Evolutionary conservation across 1,284 basidiomycete genomes (phyloP), one percentile per base, ranked within the genome.

Genomic region (Sporisorium iseilematis-ciliati): DNA sequence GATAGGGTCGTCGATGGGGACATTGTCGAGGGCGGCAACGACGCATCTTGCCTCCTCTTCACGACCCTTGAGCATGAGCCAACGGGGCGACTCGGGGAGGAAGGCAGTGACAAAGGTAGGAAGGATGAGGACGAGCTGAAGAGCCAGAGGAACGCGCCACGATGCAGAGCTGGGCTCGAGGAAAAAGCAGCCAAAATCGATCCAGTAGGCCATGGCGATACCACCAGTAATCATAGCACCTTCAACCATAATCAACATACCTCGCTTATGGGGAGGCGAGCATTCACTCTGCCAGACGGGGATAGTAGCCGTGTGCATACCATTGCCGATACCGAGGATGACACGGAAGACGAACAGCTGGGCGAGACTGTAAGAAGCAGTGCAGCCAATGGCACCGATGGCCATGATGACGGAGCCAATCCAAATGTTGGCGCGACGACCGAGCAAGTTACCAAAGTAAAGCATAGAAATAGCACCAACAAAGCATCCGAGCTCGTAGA

Each of bases 251-350:
- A 84, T 81, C 7, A 84, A 75, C 76, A 81, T 81, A 23, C 82
- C 82, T 57, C 82, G 76, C 54, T 72, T 77, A 63, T 84, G 82
- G 20, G 82, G 81, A 3, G 80, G 80, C 12, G 82, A 80, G 61
- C 80, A 82, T 50, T 84, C 82, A 40, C 62, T 65, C 57, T 84
- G 82, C 82, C 82, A 84, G 25, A 81, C 78, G 4, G 82, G 82
- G 31, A 84, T 84, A n/a, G 82, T 83, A 2, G 82, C 79, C 2
- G 82, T 84, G 63, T 84, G 80, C 75, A 83, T 83, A 8, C 82
- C 82, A 64, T 84, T 84, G 7, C 82, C 82, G 23, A 84, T 78
- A 18, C 82, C 82, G 25, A 78, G 70, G 29, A 84, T 67, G 48
- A 84, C 75, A 51, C 82, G 82, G 48, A 77, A 82, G 40, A 79